Conservation (phyloP, 768 basidiomycete species). For the Xerocomus brunneocitrinus region DNA sequence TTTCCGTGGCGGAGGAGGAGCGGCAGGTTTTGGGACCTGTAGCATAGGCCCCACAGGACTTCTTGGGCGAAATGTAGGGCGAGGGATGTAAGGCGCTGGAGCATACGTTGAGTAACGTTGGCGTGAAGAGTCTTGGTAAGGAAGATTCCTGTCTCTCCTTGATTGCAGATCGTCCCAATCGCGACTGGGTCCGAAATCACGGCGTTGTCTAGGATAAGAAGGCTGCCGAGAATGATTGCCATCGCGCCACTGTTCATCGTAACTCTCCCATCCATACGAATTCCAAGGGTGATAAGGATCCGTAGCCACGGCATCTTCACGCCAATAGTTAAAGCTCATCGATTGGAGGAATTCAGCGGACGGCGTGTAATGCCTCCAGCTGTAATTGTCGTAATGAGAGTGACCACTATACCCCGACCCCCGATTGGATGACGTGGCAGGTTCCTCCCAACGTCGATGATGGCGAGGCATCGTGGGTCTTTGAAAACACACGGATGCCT, state of each 20-base stretch:
- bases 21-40: not conserved
- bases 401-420: not conserved
- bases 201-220: slow-evolving; percentile 9
- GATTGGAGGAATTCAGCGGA: not conserved
- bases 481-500: slow-evolving; percentile 5
- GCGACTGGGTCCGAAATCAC: slow-evolving; percentile 3
- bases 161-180: slow-evolving; percentile 4
- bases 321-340: slow-evolving; percentile 23
- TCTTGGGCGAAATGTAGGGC: slow-evolving; percentile 7
- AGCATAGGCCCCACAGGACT: slow-evolving; percentile 3
- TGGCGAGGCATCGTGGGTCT: slow-evolving; percentile 14
- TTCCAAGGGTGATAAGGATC: slow-evolving; percentile 4
- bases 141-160: slow-evolving; percentile 3
- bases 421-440: slow-evolving; percentile 3
- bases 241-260: slow-evolving; percentile 10
- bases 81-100: slow-evolving; percentile 5
- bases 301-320: slow-evolving; percentile 9
- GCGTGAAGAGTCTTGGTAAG: slow-evolving; percentile 2
- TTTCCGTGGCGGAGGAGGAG: not conserved
- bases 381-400: slow-evolving; percentile 8
- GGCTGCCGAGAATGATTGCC: slow-evolving; percentile 9
- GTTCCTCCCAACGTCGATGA: slow-evolving; percentile 12
- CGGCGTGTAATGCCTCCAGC: slow-evolving; percentile 9
- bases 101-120: slow-evolving; percentile 11
- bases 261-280: slow-evolving; percentile 3